A percentile compares a stretch with the other conserved stretches of the same genome.
phyloP scores from a whole-genome alignment of 495 filamentous ascomycete genomes.

The Podospora fimiseda region DNA sequence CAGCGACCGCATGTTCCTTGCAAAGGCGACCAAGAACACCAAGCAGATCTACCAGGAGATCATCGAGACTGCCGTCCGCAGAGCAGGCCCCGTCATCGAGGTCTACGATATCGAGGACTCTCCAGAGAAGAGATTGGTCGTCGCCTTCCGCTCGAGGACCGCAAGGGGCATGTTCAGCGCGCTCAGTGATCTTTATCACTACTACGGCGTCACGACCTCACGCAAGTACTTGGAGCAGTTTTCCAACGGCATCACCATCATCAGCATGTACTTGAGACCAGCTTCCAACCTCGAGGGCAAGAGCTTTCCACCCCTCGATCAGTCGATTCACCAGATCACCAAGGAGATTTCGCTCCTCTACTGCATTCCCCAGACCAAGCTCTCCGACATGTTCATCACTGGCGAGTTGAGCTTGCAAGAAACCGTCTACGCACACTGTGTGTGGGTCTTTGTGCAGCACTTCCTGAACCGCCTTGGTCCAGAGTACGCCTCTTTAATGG shows the following conservation, averaged over 20 bases:
- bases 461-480: slow-evolving; percentile 92
- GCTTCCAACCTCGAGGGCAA: slow-evolving; percentile 46
- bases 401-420: slow-evolving; percentile 90
- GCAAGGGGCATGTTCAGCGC: slow-evolving; percentile 93
- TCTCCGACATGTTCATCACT: slow-evolving; percentile 82
- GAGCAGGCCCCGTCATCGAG: slow-evolving; percentile 93
- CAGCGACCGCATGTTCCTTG: slow-evolving; percentile 87
- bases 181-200: slow-evolving; percentile 93
- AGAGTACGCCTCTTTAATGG: slow-evolving; percentile 80
- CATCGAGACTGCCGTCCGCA: slow-evolving; percentile 71
- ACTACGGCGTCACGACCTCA: slow-evolving; percentile 93
- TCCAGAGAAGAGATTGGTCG: slow-evolving; percentile 84
- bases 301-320: slow-evolving; percentile 63
- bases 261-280: slow-evolving; percentile 87
- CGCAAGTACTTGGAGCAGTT: slow-evolving; percentile 99
- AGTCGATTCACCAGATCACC: slow-evolving; percentile 97
- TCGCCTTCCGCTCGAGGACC: slow-evolving; percentile 88
- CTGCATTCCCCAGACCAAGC: slow-evolving; percentile 95
- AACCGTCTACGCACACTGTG: slow-evolving; percentile 92
- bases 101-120: slow-evolving; percentile 91
- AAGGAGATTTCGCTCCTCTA: slow-evolving; percentile 96
- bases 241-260: slow-evolving; percentile 94
- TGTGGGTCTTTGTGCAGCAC: slow-evolving; percentile 95
- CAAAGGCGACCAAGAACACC: slow-evolving; percentile 93
- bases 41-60: slow-evolving; percentile 90